A percentile compares a stretch with the other conserved stretches of the same genome.
These are phyloP conservation scores for Wickerhamiella parazyma DNA, from an alignment of 805 yeast genomes.

Conservation along the genomic window DNA sequence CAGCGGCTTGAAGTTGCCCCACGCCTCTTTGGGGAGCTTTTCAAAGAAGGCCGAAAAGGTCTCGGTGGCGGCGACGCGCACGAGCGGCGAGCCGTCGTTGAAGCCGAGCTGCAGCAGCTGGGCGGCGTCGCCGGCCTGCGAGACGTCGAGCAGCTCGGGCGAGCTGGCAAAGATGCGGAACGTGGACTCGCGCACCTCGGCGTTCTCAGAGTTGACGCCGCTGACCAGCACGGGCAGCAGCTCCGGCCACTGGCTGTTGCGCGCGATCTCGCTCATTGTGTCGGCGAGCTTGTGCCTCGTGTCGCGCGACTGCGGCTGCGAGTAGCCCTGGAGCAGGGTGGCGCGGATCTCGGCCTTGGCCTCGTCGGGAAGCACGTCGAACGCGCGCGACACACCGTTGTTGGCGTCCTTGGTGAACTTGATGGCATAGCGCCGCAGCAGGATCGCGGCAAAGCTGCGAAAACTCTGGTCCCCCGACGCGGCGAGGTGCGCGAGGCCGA, in stretches of 20 bases:
- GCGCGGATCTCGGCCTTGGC: conserved; percentile 50
- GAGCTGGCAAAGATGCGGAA: conserved; percentile 77
- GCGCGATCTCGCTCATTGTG: conserved; percentile 85
- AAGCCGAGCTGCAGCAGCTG: conserved; percentile 73
- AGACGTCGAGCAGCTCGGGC: conserved; percentile 52
- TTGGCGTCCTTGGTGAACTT: conserved; percentile 56
- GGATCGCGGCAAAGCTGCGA: conserved; percentile 66
- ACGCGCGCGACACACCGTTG: conserved; percentile 55
- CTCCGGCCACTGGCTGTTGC: conserved; percentile 60
- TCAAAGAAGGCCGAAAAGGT: conserved; percentile 88
- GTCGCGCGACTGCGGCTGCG: conserved; percentile 47
- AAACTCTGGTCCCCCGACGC: conserved; percentile 42
- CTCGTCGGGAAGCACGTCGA: conserved; percentile 51
- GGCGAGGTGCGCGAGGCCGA: conserved; percentile 73
- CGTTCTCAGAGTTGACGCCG: conserved; percentile 40
- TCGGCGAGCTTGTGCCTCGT: conserved; percentile 89
- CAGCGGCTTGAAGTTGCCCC: conserved; percentile 65
- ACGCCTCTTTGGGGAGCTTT: conserved; percentile 59
- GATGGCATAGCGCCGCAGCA: conserved; percentile 76
- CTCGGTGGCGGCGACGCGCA: conserved; percentile 78
- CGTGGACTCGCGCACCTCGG: conserved; percentile 73
- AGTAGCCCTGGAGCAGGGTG: conserved; percentile 59
- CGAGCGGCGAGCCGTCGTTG: conserved; percentile 64
- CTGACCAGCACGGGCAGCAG: conserved; percentile 61
- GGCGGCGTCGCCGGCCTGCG: conserved; percentile 37